A percentile compares a stretch with the other conserved stretches of the same genome.
These are phyloP conservation scores for Talaromyces verruculosus DNA, from an alignment of 2,329 filamentous ascomycete species.

Conservation along the genomic window DNA sequence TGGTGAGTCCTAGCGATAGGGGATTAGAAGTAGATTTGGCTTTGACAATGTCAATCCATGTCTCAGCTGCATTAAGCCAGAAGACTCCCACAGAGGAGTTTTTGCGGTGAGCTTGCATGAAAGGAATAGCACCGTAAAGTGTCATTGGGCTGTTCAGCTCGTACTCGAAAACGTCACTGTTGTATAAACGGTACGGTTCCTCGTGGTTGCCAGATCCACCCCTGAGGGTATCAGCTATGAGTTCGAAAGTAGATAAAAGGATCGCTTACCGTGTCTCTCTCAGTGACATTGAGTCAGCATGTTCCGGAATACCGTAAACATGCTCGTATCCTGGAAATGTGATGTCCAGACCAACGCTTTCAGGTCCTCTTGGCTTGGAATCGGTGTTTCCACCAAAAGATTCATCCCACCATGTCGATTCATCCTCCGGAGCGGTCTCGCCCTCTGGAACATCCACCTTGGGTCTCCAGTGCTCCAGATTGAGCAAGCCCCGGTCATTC, in stretches of 20 bases:
- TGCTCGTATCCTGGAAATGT: slow-evolving; percentile 88
- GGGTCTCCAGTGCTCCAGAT: slow-evolving; percentile 91
- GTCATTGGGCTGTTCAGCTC: slow-evolving; percentile 98
- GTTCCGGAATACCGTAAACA: slow-evolving; percentile 92
- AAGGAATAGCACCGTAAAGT: slow-evolving; percentile 91
- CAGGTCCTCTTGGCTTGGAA: slow-evolving; percentile 88
- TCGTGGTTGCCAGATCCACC: slow-evolving; percentile 81
- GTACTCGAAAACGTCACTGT: slow-evolving; percentile 97
- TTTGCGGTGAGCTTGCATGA: slow-evolving; percentile 96
- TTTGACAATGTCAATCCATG: slow-evolving; percentile 94
- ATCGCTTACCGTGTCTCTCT: slow-evolving; percentile 71
- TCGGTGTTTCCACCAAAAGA: slow-evolving; percentile 93
- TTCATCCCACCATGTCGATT: slow-evolving; percentile 98
- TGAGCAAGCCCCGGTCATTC: slow-evolving; percentile 86
- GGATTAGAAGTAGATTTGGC: slow-evolving; percentile 71
- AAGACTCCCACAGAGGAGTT: slow-evolving; percentile 93
- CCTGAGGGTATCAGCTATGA: slow-evolving; percentile 35
- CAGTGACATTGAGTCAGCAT: slow-evolving; percentile 82
- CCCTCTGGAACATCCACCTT: slow-evolving; percentile 67
- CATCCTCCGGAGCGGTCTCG: slow-evolving; percentile 51
- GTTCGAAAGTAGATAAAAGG: not conserved
- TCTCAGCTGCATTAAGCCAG: slow-evolving; percentile 96
- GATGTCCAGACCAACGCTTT: slow-evolving; percentile 88
- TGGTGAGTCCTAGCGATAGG: slow-evolving; percentile 67
- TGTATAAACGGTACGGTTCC: slow-evolving; percentile 93